Percentiles rank a stretch among this genome's conserved stretches.
Evolutionary conservation across 2,329 filamentous ascomycete genomes (phyloP).

Genomic region (Trichoderma koningiopsis): DNA sequence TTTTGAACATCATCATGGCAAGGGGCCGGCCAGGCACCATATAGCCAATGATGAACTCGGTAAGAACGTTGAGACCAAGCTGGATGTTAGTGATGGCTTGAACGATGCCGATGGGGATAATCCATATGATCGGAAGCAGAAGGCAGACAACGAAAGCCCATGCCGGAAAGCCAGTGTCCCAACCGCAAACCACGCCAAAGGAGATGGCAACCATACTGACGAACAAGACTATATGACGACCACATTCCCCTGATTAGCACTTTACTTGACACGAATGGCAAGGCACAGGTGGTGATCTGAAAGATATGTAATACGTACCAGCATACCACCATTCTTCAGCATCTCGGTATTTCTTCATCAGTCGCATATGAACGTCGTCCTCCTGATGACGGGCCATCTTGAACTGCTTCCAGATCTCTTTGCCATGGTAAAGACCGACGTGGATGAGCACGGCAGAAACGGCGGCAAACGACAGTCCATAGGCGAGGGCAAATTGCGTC

Average conservation of each 20-base stretch:
- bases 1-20: constrained; percentile 79
- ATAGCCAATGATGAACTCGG: constrained; percentile 74
- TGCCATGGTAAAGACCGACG: constrained; percentile 57
- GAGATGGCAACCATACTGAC: constrained; percentile 56
- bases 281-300: constrained; percentile 30
- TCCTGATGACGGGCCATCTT: constrained; percentile 58
- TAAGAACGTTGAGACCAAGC: constrained; percentile 69
- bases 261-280: too few species aligned
- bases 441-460: constrained; percentile 63
- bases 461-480: constrained; percentile 69
- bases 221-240: constrained; percentile 44
- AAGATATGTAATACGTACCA: constrained; percentile 42
- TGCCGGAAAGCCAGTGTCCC: constrained; percentile 59
- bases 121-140: constrained; percentile 59
- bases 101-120: constrained; percentile 62
- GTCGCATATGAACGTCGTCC: constrained; percentile 60
- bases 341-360: constrained; percentile 64
- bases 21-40: constrained; percentile 71
- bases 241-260: constrained; percentile 13
- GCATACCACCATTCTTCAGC: constrained; percentile 63
- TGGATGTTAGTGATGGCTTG: constrained; percentile 64
- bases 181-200: constrained; percentile 56
- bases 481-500: constrained; percentile 61
- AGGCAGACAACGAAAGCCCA: constrained; percentile 62
- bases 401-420: constrained; percentile 57